phyloP scores from a whole-genome alignment of 2,329 filamentous ascomycete species.

The Epicoccum nigrum region DNA sequence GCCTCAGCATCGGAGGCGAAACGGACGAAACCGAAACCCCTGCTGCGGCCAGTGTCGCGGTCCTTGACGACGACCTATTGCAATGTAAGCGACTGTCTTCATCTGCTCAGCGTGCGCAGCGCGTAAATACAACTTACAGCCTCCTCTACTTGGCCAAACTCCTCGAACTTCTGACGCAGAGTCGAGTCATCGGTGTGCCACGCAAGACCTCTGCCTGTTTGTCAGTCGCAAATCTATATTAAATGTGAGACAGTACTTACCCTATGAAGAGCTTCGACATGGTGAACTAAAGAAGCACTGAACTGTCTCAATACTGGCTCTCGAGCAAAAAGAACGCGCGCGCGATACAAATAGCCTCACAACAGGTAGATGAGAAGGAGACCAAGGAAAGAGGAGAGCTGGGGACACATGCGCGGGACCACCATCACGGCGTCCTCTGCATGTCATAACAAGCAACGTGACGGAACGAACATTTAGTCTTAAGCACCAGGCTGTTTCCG shows the following conservation, averaged over 20 bases:
- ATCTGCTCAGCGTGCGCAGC: neutral
- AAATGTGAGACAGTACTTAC: conserved; percentile 60
- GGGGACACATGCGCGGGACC: conserved; percentile 31
- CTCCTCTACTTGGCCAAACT: conserved; percentile 90
- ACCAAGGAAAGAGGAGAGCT: conserved; percentile 23
- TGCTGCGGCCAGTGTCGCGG: conserved; percentile 92
- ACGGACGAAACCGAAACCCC: conserved; percentile 96
- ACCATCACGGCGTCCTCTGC: conserved; percentile 39
- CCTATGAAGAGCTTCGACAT: conserved; percentile 98
- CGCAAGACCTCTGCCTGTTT: conserved; percentile 78
- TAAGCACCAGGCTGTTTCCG: conserved; percentile 35
- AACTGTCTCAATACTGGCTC: conserved; percentile 49
- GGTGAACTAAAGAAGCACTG: conserved; percentile 48
- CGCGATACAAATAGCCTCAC: conserved; percentile 38
- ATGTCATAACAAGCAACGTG: conserved; percentile 43
- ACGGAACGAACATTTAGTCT: conserved; percentile 50
- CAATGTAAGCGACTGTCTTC: conserved; percentile 25
- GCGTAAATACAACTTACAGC: conserved; percentile 69
- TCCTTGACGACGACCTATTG: conserved; percentile 93
- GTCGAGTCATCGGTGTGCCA: conserved; percentile 96
- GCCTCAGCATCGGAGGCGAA: conserved; percentile 79
- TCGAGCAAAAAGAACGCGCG: conserved; percentile 31
- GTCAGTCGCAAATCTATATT: conserved; percentile 14
- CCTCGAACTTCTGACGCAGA: conserved; percentile 87
- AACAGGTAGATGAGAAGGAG: conserved; percentile 28